A percentile compares a stretch with the other conserved stretches of the same genome.
These are phyloP conservation scores for Simplicillium sp. DNA, from an alignment of 2,329 filamentous ascomycete species.

Conservation along the genomic window DNA sequence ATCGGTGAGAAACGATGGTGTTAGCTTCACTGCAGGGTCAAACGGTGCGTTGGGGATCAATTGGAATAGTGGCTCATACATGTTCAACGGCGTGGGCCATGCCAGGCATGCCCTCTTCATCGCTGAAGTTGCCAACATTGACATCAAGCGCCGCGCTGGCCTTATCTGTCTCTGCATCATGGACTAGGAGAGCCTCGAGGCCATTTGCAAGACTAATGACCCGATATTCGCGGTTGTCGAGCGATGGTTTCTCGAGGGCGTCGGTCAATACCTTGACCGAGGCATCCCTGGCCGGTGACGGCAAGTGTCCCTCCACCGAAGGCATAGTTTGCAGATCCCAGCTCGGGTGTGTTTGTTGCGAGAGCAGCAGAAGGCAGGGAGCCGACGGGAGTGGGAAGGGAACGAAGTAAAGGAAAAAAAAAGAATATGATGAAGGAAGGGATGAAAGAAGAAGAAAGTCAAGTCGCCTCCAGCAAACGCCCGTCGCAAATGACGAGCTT, in stretches of 20 bases:
- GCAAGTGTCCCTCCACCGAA: background rate
- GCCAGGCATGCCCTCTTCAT: slow-evolving; percentile 81
- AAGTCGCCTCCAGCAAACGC: too few relatives aligned
- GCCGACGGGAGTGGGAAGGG: too few relatives aligned
- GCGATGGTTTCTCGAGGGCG: slow-evolving; percentile 67
- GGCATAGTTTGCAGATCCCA: background rate
- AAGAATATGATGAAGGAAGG: too few relatives aligned
- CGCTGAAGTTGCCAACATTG: slow-evolving; percentile 92
- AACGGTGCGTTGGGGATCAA: slow-evolving; percentile 10
- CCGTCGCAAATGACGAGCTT: too few relatives aligned
- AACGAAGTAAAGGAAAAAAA: too few relatives aligned
- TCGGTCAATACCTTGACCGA: slow-evolving; percentile 48
- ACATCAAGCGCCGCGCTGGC: slow-evolving; percentile 92
- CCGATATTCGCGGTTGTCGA: slow-evolving; percentile 81
- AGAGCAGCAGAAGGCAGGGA: too few relatives aligned
- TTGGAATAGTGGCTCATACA: slow-evolving; percentile 29
- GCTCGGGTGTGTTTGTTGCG: too few relatives aligned
- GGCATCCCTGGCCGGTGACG: slow-evolving; percentile 16
- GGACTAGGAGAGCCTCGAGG: slow-evolving; percentile 83
- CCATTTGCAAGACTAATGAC: slow-evolving; percentile 79
- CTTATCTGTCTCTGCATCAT: slow-evolving; percentile 93
- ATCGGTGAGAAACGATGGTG: background rate
- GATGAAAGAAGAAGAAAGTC: too few relatives aligned
- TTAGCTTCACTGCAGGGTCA: background rate
- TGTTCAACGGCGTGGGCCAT: slow-evolving; percentile 97